Conservation (phyloP, 768 basidiomycete genomes). For the Agrocybe chaxingu region DNA sequence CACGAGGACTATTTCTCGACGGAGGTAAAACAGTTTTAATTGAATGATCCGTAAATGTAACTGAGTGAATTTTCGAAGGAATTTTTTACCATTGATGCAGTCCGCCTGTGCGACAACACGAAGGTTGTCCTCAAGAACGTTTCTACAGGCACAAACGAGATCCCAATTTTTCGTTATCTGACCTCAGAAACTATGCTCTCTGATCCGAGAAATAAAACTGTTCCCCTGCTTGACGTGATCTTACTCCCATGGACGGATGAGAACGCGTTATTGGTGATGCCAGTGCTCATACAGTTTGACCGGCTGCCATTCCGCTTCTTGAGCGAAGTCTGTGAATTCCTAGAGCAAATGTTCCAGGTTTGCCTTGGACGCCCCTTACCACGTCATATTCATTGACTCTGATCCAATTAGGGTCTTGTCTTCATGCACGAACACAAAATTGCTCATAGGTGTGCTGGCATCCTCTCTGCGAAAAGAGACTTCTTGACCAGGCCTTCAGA, state of each 20-base stretch:
- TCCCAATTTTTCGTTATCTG: constrained; percentile 7
- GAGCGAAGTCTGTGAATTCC: constrained; percentile 18
- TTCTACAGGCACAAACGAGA: constrained; percentile 1
- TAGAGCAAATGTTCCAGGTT: constrained; percentile 16
- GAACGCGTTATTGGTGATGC: constrained; percentile 30
- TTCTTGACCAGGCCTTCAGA: not conserved
- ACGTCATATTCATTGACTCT: not conserved
- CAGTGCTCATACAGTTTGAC: constrained; percentile 25
- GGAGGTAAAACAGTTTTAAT: too few species aligned
- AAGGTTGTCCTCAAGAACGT: constrained; percentile 17
- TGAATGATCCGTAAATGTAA: too few species aligned
- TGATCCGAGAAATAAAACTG: constrained; percentile 14
- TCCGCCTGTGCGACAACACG: constrained; percentile 5
- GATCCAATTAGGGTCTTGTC: constrained; percentile 9
- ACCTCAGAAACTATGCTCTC: constrained; percentile 1
- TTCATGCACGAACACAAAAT: constrained; percentile 5
- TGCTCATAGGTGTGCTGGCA: not conserved
- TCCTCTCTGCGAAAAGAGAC: not conserved
- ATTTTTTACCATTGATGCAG: constrained; percentile 9
- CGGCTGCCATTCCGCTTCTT: constrained; percentile 16
- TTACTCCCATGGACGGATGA: not conserved
- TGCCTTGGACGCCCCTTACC: not conserved
- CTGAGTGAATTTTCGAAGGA: too few species aligned
- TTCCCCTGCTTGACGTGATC: constrained; percentile 9
- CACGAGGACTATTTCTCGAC: too few species aligned